Conservation (phyloP, 2,329 filamentous ascomycete genomes). For the Trichoderma brevicompactum region DNA sequence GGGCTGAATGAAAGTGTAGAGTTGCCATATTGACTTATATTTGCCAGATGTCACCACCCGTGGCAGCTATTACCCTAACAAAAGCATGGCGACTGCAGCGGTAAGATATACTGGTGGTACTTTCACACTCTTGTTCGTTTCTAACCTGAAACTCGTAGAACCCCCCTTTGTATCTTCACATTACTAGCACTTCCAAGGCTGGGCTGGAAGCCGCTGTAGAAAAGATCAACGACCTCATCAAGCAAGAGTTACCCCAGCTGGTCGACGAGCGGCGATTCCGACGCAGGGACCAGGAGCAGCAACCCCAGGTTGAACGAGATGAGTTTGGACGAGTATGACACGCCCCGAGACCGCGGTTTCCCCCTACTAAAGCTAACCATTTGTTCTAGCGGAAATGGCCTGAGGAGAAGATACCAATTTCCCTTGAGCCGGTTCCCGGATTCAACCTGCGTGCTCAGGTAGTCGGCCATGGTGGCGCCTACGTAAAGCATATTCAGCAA, state of each 20-base stretch:
- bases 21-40: constrained; percentile 57
- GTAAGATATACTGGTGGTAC: constrained; percentile 58
- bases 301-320: constrained; percentile 74
- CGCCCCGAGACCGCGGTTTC: constrained; percentile 26
- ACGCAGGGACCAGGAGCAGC: constrained; percentile 75
- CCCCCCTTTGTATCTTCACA: constrained; percentile 90
- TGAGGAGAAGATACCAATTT: constrained; percentile 90
- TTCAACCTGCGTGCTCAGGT: constrained; percentile 97
- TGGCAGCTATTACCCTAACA: constrained; percentile 95
- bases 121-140: neutral
- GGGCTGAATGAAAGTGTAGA: constrained; percentile 42
- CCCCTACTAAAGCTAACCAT: constrained; percentile 25
- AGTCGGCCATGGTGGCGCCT: constrained; percentile 89
- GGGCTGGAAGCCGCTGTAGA: constrained; percentile 87
- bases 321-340: constrained; percentile 76
- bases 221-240: constrained; percentile 93
- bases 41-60: constrained; percentile 94
- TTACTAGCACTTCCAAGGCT: constrained; percentile 89
- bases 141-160: constrained; percentile 59
- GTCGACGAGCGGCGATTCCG: constrained; percentile 94
- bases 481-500: constrained; percentile 97
- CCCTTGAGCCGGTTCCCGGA: constrained; percentile 85
- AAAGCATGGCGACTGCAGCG: constrained; percentile 91
- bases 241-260: constrained; percentile 91
- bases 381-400: constrained; percentile 88